Conservation (phyloP, 306 rosid species). For the Vicia villosa region DNA sequence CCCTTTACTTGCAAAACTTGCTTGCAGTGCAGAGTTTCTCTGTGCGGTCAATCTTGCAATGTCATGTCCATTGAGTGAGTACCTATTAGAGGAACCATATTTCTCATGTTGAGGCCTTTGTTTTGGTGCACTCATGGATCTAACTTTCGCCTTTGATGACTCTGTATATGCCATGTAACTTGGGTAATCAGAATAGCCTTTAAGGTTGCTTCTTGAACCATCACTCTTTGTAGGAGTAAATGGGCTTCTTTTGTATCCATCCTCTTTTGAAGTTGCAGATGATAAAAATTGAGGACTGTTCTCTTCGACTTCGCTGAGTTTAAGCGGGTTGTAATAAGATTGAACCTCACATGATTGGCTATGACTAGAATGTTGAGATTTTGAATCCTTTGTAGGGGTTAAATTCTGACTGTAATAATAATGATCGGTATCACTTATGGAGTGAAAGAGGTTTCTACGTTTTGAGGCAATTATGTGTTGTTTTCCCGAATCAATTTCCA, state of each 20-base stretch:
- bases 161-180: slow-evolving; percentile 86
- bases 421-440: slow-evolving; percentile 45
- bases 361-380: slow-evolving; percentile 54
- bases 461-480: slow-evolving; percentile 34
- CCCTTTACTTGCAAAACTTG: slow-evolving; percentile 63
- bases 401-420: slow-evolving; percentile 53
- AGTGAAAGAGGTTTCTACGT: slow-evolving; percentile 54
- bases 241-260: slow-evolving; percentile 60
- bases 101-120: slow-evolving; percentile 78
- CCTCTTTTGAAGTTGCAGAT: slow-evolving; percentile 53
- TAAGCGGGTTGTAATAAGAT: slow-evolving; percentile 47
- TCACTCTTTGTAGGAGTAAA: slow-evolving; percentile 73
- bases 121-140: slow-evolving; percentile 86
- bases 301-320: slow-evolving; percentile 54
- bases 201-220: slow-evolving; percentile 60
- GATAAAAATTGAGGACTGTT: slow-evolving; percentile 64
- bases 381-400: slow-evolving; percentile 58
- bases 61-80: slow-evolving; percentile 48
- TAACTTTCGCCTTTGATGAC: slow-evolving; percentile 79
- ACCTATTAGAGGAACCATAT: slow-evolving; percentile 59
- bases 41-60: slow-evolving; percentile 48
- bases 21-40: slow-evolving; percentile 52
- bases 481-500: slow-evolving; percentile 61
- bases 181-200: slow-evolving; percentile 65
- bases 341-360: slow-evolving; percentile 62